Evolutionary conservation across 257 asterid genomes (phyloP).

Genomic region (Ilex asprella): DNA sequence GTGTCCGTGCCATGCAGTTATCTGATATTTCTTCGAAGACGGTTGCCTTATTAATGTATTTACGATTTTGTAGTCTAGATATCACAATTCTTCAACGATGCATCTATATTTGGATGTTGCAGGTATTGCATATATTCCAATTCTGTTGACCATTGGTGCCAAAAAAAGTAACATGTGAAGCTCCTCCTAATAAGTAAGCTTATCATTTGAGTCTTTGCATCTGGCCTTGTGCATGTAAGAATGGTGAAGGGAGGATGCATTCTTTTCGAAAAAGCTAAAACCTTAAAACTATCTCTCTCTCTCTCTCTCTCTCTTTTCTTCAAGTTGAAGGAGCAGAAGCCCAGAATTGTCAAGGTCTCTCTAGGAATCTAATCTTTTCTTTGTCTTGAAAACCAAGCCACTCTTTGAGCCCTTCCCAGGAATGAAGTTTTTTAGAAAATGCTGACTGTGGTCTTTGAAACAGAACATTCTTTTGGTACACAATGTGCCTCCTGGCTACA

Average conservation of each 20-base stretch:
- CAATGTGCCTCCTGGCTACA: too few species aligned
- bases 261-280: conserved; percentile 5
- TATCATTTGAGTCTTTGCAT: conserved; percentile 45
- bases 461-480: too few species aligned
- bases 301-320: too few species aligned
- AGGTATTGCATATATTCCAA: conserved; percentile 40
- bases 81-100: conserved; percentile 44
- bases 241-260: conserved; percentile 21
- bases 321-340: too few species aligned
- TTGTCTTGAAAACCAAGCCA: too few species aligned
- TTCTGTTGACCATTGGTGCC: conserved; percentile 56
- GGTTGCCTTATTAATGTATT: conserved; percentile 11
- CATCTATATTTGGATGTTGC: conserved; percentile 76
- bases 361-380: too few species aligned
- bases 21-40: conserved; percentile 7
- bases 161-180: conserved; percentile 50
- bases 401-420: too few species aligned
- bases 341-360: too few species aligned
- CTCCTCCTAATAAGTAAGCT: conserved; percentile 71
- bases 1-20: conserved; percentile 4
- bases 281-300: neutral
- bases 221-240: conserved; percentile 23
- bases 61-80: conserved; percentile 26
- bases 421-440: too few species aligned
- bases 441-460: too few species aligned